Conservation (phyloP, 2,329 filamentous ascomycete genomes). For the Monosporascus sp. region DNA sequence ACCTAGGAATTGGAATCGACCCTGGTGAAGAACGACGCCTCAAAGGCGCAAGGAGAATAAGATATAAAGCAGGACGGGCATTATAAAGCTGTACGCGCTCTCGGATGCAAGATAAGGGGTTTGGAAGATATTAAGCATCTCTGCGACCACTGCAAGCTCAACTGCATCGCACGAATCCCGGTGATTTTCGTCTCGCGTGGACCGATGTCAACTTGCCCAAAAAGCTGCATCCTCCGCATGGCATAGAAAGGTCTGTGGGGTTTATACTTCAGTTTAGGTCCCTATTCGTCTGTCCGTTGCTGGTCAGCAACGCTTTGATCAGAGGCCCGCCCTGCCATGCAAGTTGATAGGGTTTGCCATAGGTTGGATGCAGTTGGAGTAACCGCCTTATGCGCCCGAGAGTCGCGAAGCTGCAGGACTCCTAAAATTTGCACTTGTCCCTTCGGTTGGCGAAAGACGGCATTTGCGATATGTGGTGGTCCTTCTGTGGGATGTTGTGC, state of each 20-base stretch:
- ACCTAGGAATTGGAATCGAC: background rate
- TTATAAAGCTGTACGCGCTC: background rate
- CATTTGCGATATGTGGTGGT: background rate
- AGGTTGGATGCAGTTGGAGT: background rate
- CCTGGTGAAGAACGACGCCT: background rate
- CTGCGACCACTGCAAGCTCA: background rate
- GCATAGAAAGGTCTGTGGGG: background rate
- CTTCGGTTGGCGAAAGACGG: background rate
- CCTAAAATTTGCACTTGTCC: background rate
- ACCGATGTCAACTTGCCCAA: background rate
- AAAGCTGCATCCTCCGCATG: background rate
- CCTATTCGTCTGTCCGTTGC: background rate
- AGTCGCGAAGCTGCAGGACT: background rate
- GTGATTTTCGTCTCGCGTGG: background rate
- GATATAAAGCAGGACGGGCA: background rate
- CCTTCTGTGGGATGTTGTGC: background rate
- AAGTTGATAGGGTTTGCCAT: background rate
- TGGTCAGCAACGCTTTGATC: background rate
- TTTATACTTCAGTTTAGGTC: background rate
- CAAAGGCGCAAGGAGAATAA: background rate
- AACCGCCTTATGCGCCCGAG: background rate
- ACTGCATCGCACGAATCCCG: background rate
- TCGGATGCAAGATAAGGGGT: background rate
- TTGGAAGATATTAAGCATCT: background rate
- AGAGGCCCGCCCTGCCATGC: background rate